A percentile compares a stretch with the other conserved stretches of the same genome.
phyloP scores from a whole-genome alignment of 495 filamentous ascomycete species.

The Xylaria telfairii region DNA sequence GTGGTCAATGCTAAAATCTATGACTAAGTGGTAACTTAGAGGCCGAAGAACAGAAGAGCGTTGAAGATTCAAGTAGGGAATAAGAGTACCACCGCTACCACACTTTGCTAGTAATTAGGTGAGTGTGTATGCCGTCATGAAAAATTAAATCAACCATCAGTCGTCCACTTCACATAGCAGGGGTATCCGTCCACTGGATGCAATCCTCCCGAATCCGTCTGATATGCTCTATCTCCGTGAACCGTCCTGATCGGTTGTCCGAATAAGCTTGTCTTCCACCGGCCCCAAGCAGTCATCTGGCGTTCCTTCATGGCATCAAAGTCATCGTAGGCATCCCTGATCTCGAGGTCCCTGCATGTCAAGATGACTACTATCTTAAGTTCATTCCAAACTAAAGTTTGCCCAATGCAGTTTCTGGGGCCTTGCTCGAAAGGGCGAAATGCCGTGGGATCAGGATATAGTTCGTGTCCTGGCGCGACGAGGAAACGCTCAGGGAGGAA shows the following conservation, averaged over 20 bases:
- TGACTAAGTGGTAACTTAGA: too few species aligned
- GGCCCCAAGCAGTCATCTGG: too few species aligned
- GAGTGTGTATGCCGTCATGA: too few species aligned
- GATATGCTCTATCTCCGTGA: constrained; percentile 1
- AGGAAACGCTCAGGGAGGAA: constrained; percentile 56
- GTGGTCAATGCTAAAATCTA: too few species aligned
- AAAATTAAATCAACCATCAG: not conserved
- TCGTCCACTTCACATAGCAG: not conserved
- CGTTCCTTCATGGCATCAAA: not conserved
- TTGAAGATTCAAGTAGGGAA: too few species aligned
- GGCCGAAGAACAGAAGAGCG: too few species aligned
- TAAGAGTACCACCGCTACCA: too few species aligned
- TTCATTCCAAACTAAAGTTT: constrained; percentile 55
- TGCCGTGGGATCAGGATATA: constrained; percentile 40
- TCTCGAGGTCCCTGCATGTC: constrained; percentile 21
- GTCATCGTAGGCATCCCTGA: not conserved
- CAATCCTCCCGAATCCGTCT: not conserved
- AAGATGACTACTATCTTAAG: constrained; percentile 47
- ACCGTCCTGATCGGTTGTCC: not conserved
- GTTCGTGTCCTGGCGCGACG: constrained; percentile 28
- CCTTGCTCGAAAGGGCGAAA: constrained; percentile 58
- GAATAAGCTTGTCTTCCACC: not conserved
- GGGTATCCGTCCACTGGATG: not conserved
- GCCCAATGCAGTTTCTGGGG: constrained; percentile 57
- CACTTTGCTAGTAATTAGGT: too few species aligned